Conservation (phyloP, 192 early-diverging fungal species). For the Pilaira anomala region DNA sequence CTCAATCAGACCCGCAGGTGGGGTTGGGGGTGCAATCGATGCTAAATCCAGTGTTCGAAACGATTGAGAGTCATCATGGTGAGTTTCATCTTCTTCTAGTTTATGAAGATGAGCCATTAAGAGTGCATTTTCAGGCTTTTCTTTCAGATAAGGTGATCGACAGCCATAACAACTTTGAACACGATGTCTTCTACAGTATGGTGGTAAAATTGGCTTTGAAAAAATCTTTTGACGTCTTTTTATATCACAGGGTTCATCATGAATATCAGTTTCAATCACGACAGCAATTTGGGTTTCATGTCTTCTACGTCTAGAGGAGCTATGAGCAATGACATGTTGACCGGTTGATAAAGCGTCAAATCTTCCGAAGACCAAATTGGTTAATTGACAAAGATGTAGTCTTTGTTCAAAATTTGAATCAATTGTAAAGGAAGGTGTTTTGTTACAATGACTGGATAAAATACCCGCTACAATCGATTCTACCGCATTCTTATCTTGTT, state of each 20-base stretch:
- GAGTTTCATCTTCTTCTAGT: conserved; percentile 8
- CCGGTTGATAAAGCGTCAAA: conserved; percentile 41
- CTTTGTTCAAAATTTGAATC: conserved; percentile 48
- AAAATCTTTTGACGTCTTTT: conserved; percentile 34
- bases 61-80: neutral
- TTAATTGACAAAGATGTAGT: conserved; percentile 50
- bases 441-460: conserved; percentile 29
- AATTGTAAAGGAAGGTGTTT: conserved; percentile 32
- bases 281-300: conserved; percentile 9
- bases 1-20: conserved; percentile 43
- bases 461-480: conserved; percentile 55
- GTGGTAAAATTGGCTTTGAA: conserved; percentile 28
- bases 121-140: conserved; percentile 5
- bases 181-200: conserved; percentile 46
- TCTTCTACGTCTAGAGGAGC: conserved; percentile 30
- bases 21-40: conserved; percentile 7
- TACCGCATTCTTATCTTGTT: conserved; percentile 48
- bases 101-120: neutral
- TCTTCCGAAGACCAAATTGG: conserved; percentile 56
- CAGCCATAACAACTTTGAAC: conserved; percentile 40
- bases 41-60: conserved; percentile 8
- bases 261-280: neutral
- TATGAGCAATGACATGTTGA: conserved; percentile 18
- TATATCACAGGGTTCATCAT: conserved; percentile 9
- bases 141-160: conserved; percentile 7